A percentile compares a stretch with the other conserved stretches of the same genome.
phyloP scores from a whole-genome alignment of 2,329 filamentous ascomycete species.

The Claviceps citrina region DNA sequence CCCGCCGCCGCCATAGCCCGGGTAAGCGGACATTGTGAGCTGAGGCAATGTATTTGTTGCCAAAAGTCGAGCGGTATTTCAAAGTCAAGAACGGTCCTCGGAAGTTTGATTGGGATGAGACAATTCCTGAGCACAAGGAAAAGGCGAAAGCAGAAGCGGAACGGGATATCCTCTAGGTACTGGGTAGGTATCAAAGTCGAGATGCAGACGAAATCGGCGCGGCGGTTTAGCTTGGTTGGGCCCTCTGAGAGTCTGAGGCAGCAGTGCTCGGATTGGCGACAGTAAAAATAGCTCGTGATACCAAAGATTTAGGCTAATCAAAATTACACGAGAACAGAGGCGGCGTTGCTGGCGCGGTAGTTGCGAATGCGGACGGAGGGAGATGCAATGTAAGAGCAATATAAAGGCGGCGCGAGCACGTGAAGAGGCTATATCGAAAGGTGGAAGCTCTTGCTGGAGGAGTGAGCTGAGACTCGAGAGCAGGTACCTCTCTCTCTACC shows the following conservation, averaged over 20 bases:
- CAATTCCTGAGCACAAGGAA: neutral
- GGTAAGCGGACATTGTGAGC: slow-evolving; percentile 46
- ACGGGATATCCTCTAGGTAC: no score
- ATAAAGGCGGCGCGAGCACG: neutral
- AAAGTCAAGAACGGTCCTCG: neutral
- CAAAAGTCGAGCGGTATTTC: neutral
- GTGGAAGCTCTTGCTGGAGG: neutral
- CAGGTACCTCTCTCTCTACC: neutral
- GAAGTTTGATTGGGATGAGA: neutral
- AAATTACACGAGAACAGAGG: neutral
- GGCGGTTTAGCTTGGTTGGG: neutral
- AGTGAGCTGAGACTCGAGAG: neutral
- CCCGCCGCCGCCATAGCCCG: slow-evolving; percentile 28
- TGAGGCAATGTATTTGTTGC: neutral
- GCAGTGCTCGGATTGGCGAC: neutral
- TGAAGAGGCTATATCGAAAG: neutral
- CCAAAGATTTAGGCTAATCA: neutral
- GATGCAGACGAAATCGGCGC: no score
- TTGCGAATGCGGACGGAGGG: slow-evolving; percentile 3
- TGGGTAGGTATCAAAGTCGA: no score
- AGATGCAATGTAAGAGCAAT: slow-evolving; percentile 1
- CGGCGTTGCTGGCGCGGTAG: no score
- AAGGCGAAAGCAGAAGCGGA: neutral
- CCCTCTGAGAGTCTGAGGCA: neutral
- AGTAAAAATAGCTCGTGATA: neutral